Evolutionary conservation across 2,329 filamentous ascomycete species (phyloP), one percentile per base, ranked within the genome.

Genomic region (Arthrobotrys conoides): DNA sequence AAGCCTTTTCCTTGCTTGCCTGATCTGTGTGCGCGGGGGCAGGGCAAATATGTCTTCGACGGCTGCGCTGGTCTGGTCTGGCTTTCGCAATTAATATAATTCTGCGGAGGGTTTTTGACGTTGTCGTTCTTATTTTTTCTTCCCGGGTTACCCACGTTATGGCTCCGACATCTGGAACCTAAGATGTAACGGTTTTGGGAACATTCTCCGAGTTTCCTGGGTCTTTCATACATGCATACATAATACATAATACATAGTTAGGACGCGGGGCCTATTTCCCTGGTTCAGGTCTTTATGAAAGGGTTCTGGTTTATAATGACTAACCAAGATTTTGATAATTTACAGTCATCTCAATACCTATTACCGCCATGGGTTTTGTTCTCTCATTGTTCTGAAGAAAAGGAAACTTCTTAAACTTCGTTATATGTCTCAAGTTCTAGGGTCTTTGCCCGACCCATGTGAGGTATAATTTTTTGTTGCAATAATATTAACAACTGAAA

Each of bases 91-190:
- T 30, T 30, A 30, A 30, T 30, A n/a, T n/a, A n/a, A n/a, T 36
- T 38, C 6, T 38, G 30, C 30, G n/a, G n/a, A 59, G n/a, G 30
- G 2, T 18, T 46, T 46, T 46, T 9, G n/a, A n/a, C n/a, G n/a
- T n/a, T n/a, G n/a, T n/a, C 41, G 3, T 44, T 10, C 36, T 14
- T 4, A 3, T 10, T 48, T 22, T 22, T 12, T 6, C 1, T 16
- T n/a, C n/a, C 53, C 53, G 9, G 53, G 53, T n/a, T 38, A 46
- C 33, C 30, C 53, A 27, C 57, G 53, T 44, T 61, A 61, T 44
- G 33, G 33, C 33, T 41, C 36, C 36, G 36, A 44, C 57, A 36
- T 61, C 44, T 44, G 57, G 57, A 61, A 44, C 20, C 18, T 61
- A 36, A 61, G 36, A 44, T 33, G 12, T 38, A 59, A 59, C 53